These are phyloP conservation scores for Ambrosiella xylebori DNA, from an alignment of 2,329 filamentous ascomycete genomes.

Conservation along the genomic window DNA sequence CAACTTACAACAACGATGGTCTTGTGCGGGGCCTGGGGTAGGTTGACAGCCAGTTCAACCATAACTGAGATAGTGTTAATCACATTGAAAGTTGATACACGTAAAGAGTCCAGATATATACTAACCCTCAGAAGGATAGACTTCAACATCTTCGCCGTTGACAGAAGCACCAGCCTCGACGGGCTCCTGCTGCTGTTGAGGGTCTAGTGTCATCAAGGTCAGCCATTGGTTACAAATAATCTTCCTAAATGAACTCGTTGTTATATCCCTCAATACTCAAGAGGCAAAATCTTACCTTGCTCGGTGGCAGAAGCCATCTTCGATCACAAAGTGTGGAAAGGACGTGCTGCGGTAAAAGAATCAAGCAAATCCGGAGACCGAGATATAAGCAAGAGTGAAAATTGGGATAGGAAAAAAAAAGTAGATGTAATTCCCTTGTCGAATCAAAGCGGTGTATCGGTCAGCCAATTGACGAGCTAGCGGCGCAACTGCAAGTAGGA, in stretches of 20 bases:
- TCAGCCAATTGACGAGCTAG: not conserved
- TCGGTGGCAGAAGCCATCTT: constrained; percentile 9
- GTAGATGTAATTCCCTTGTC: constrained; percentile 7
- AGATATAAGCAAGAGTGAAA: constrained; percentile 1
- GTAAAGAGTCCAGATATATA: no score
- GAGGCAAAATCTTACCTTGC: constrained; percentile 6
- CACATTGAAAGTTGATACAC: not conserved
- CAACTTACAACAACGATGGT: constrained; percentile 10
- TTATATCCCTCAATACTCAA: not conserved
- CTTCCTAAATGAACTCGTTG: not conserved
- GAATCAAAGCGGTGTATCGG: not conserved
- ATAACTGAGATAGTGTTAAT: constrained; percentile 5
- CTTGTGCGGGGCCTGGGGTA: constrained; percentile 8
- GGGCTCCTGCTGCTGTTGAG: constrained; percentile 7
- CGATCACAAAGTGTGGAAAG: constrained; percentile 6
- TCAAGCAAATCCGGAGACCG: not conserved
- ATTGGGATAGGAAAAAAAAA: constrained; percentile 2
- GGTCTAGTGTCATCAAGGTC: constrained; percentile 1
- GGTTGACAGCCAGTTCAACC: constrained; percentile 11
- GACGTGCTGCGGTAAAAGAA: constrained; percentile 1
- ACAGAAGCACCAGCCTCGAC: constrained; percentile 7
- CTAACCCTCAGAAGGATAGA: not conserved
- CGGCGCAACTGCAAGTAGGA: not conserved
- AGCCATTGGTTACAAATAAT: not conserved
- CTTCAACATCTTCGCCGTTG: not conserved